Evolutionary conservation across 306 rosid species (phyloP), one percentile per base, ranked within the genome.

Genomic region (Elaeagnus macrophylla): DNA sequence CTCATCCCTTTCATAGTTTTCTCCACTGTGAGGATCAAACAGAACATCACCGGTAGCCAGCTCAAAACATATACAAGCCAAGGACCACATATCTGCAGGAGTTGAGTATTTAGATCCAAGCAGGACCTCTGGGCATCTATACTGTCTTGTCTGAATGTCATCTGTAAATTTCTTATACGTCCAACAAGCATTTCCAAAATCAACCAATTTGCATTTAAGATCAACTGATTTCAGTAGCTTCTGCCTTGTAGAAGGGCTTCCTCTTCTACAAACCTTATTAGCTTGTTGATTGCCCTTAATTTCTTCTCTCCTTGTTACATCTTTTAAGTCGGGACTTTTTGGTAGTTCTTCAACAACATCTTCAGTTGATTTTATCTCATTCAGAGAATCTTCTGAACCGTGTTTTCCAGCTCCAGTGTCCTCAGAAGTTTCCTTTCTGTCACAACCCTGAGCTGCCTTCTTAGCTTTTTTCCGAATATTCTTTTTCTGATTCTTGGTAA

Each of bases 111-210:
- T 81, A 42, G 94, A 83, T 66, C 96, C 96, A 64, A 88, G 87
- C 62, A 88, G 64, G 70, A 84, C 96, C 75, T 88, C 96, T 6
- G 94, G 94, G 65, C 96, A 88, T 56, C 90, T n/a, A n/a, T n/a
- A n/a, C n/a, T n/a, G n/a, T n/a, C n/a, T n/a, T n/a, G n/a, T n/a
- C n/a, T n/a, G n/a, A 64, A 88, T 88, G 51, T 88, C 90, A 73
- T 67, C 77, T 6, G 94, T 88, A 63, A 88, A 88, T 68, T 84
- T 94, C 59, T 88, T 88, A 74, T 73, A 79, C 0, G 88, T 84
- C 96, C 96, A 88, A 63, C 96, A 88, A 42, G 96, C 96, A 77
- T 79, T 88, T 45, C 96, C 96, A 72, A 88, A 84, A 67, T 88
- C 96, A 37, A 84, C 96, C 71, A 88, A 73, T 75, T 84, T 88